These are phyloP conservation scores for Phalaenopsis aphrodite DNA, from an alignment of 106 monocot species.

Conservation along the genomic window DNA sequence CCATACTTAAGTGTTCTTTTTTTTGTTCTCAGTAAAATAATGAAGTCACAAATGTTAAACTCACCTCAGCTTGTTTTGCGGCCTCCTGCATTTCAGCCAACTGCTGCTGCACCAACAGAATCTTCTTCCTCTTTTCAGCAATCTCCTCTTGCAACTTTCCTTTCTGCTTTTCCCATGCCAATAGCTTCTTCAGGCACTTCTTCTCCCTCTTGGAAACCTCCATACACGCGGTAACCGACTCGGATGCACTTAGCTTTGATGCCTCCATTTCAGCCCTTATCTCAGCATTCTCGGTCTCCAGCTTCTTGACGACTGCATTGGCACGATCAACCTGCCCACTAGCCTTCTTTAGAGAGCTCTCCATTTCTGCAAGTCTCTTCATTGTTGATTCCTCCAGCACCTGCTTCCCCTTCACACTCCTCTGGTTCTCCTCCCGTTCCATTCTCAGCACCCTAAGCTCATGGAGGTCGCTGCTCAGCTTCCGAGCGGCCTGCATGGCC, in stretches of 20 bases:
- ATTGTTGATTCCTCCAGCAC: slow-evolving; percentile 61
- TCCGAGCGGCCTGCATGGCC: slow-evolving; percentile 80
- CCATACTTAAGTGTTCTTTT: neutral
- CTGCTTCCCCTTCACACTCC: slow-evolving; percentile 61
- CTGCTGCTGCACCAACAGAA: slow-evolving; percentile 28
- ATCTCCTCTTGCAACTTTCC: slow-evolving; percentile 51
- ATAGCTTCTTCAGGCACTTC: slow-evolving; percentile 50
- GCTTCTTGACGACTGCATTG: slow-evolving; percentile 49
- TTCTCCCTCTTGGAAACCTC: slow-evolving; percentile 64
- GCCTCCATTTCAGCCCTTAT: slow-evolving; percentile 94
- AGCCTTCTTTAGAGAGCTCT: slow-evolving; percentile 61
- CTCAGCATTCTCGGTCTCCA: slow-evolving; percentile 84
- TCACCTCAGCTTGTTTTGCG: slow-evolving; percentile 49
- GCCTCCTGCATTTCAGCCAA: slow-evolving; percentile 29
- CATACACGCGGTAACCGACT: slow-evolving; percentile 35
- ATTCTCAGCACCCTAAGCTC: slow-evolving; percentile 58
- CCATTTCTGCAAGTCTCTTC: slow-evolving; percentile 76
- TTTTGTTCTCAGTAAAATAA: neutral
- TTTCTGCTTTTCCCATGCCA: slow-evolving; percentile 68
- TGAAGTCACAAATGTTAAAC: slow-evolving; percentile 4
- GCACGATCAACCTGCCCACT: slow-evolving; percentile 77
- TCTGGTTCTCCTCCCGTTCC: slow-evolving; percentile 71
- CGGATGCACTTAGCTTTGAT: slow-evolving; percentile 64
- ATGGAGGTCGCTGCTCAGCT: slow-evolving; percentile 58
- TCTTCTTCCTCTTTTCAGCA: slow-evolving; percentile 34